phyloP scores from a whole-genome alignment of 495 filamentous ascomycete species.

The Penicillium canescens region DNA sequence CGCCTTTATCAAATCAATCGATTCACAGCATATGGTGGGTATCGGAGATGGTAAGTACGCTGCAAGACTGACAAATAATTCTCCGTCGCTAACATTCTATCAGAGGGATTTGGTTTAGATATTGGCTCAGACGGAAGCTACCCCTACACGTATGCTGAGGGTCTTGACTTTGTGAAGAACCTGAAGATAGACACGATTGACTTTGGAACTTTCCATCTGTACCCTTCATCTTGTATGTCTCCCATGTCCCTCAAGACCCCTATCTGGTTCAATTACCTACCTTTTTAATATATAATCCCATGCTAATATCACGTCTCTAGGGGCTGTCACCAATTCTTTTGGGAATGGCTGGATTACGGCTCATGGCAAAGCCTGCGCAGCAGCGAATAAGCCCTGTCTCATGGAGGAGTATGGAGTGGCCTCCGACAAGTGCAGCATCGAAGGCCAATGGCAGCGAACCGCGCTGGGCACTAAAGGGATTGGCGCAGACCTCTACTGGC shows the following conservation, averaged over 20 bases:
- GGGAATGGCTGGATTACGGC: constrained; percentile 60
- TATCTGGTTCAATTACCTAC: constrained; percentile 11
- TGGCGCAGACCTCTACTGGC: constrained; percentile 64
- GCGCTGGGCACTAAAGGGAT: constrained; percentile 50
- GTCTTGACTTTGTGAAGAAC: constrained; percentile 64
- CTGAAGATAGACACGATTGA: constrained; percentile 59
- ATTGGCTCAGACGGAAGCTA: constrained; percentile 51
- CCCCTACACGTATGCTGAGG: constrained; percentile 59
- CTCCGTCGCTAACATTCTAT: background rate
- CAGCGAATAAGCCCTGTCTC: constrained; percentile 63
- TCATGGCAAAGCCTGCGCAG: constrained; percentile 56
- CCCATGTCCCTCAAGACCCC: constrained; percentile 30
- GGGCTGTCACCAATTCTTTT: constrained; percentile 45
- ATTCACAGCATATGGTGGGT: constrained; percentile 66
- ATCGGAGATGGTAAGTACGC: constrained; percentile 51
- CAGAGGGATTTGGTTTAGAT: constrained; percentile 43
- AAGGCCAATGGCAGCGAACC: constrained; percentile 60
- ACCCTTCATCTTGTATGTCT: constrained; percentile 51
- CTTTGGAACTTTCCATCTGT: constrained; percentile 68
- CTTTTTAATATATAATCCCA: constrained; percentile 14
- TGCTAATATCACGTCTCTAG: constrained; percentile 1
- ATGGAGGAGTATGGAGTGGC: constrained; percentile 67
- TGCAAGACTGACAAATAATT: too few relatives aligned
- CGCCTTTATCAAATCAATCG: constrained; percentile 63
- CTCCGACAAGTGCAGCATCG: constrained; percentile 40